Percentiles rank a stretch among this genome's conserved stretches.
Conservation (phyloP, 2,329 filamentous ascomycete species). For the Fusarium nematophilum region DNA sequence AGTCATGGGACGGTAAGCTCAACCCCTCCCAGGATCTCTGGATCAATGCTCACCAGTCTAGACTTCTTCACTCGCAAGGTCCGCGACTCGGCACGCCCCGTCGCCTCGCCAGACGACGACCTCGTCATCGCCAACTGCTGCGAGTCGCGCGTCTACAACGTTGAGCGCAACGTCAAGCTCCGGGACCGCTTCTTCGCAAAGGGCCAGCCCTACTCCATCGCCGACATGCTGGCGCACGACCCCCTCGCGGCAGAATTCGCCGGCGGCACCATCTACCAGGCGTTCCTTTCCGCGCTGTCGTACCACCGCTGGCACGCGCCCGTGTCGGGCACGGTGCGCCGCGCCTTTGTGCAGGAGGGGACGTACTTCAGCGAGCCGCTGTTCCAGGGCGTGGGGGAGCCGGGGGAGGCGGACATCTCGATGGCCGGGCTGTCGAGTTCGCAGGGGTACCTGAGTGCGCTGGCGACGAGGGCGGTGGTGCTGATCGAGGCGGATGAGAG, state of each 20-base stretch:
- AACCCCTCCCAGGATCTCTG: too few relatives aligned
- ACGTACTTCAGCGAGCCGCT: conserved; percentile 75
- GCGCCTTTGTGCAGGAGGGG: conserved; percentile 69
- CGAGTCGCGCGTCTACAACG: conserved; percentile 69
- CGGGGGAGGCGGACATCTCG: conserved; percentile 50
- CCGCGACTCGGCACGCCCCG: conserved; percentile 64
- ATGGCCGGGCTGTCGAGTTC: conserved; percentile 58
- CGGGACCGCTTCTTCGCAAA: conserved; percentile 77
- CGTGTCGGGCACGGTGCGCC: conserved; percentile 69
- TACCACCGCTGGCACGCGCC: conserved; percentile 81
- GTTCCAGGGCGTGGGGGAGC: conserved; percentile 49
- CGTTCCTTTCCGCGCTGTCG: conserved; percentile 73
- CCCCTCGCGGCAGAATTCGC: conserved; percentile 64
- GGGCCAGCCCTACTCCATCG: conserved; percentile 73
- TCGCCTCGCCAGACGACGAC: conserved; percentile 66
- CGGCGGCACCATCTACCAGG: conserved; percentile 76
- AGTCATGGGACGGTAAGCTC: conserved; percentile 70
- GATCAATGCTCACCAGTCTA: conserved; percentile 14
- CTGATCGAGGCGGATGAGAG: conserved; percentile 77
- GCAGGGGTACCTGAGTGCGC: conserved; percentile 73
- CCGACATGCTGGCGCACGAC: conserved; percentile 72
- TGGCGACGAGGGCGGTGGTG: conserved; percentile 77
- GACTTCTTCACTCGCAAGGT: conserved; percentile 75
- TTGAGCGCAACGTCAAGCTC: conserved; percentile 61
- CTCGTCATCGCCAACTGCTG: conserved; percentile 70